Conservation (phyloP, 352 stramenopile genomes). For the Aphanomyces cochlioides region DNA sequence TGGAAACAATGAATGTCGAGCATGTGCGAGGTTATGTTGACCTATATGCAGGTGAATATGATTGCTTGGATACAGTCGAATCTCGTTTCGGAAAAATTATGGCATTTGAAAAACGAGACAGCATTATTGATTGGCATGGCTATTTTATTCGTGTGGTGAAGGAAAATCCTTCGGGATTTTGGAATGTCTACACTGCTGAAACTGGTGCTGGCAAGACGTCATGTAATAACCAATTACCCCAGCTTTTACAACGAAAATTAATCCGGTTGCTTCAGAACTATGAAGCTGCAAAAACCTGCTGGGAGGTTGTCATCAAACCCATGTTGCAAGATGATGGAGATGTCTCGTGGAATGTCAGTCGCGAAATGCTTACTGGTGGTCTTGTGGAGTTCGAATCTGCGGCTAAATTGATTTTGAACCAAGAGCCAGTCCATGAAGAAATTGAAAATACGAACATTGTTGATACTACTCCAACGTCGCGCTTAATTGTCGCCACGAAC, state of each 20-base stretch:
- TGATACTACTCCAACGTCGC: not conserved
- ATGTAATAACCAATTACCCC: constrained; percentile 15
- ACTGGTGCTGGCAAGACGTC: constrained; percentile 34
- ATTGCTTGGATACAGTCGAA: constrained; percentile 57
- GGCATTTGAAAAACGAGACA: constrained; percentile 31
- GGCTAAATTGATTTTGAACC: constrained; percentile 33
- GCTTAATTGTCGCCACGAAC: constrained; percentile 42
- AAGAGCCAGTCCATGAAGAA: constrained; percentile 16
- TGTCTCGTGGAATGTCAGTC: constrained; percentile 58
- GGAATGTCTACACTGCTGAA: constrained; percentile 59
- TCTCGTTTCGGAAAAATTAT: constrained; percentile 51
- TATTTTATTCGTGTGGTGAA: constrained; percentile 48
- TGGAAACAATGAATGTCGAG: constrained; percentile 36
- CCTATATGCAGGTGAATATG: constrained; percentile 62
- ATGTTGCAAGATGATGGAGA: constrained; percentile 18
- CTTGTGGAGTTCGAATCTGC: constrained; percentile 69
- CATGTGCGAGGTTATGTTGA: constrained; percentile 56
- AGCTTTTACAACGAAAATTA: constrained; percentile 60
- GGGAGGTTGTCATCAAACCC: constrained; percentile 53
- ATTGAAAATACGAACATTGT: not conserved
- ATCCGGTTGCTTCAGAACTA: constrained; percentile 68
- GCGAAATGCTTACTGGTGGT: constrained; percentile 59
- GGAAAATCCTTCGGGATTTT: constrained; percentile 52
- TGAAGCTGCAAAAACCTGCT: constrained; percentile 57
- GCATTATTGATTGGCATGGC: constrained; percentile 33